These are phyloP conservation scores for Aegilops bicornis DNA, from an alignment of 176 grass and related monocot genomes.

Conservation along the genomic window DNA sequence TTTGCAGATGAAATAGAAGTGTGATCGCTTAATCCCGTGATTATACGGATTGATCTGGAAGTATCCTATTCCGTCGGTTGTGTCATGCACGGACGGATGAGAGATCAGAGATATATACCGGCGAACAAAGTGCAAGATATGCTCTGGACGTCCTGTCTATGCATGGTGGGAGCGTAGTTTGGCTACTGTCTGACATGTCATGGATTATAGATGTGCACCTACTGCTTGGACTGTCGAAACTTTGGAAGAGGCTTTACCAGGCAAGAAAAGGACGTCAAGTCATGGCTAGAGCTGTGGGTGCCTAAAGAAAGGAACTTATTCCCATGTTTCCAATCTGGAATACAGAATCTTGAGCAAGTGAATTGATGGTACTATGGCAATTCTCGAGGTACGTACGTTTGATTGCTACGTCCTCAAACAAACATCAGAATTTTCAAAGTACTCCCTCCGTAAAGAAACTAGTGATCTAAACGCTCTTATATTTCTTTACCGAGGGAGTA, in stretches of 20 bases:
- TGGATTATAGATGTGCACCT: background rate
- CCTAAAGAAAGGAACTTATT: background rate
- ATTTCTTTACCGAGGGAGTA: too few species aligned
- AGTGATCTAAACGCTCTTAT: too few species aligned
- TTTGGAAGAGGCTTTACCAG: background rate
- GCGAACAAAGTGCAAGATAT: background rate
- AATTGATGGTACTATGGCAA: background rate
- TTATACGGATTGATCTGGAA: background rate
- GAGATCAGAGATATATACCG: background rate
- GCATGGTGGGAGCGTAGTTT: background rate
- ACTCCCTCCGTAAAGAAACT: too few species aligned
- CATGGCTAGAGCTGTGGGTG: background rate
- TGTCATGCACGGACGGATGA: background rate
- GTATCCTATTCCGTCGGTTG: background rate
- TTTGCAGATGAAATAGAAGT: background rate
- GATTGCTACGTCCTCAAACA: background rate
- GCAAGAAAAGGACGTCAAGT: background rate
- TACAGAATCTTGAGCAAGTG: background rate
- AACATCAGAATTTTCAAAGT: background rate
- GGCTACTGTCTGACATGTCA: background rate
- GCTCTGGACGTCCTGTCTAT: background rate
- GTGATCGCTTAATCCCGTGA: background rate
- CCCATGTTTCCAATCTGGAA: background rate
- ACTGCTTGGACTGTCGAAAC: background rate
- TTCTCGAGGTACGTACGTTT: background rate